phyloP scores from a whole-genome alignment of 2,329 filamentous ascomycete species.

The Paracoccidioides brasiliensis region DNA sequence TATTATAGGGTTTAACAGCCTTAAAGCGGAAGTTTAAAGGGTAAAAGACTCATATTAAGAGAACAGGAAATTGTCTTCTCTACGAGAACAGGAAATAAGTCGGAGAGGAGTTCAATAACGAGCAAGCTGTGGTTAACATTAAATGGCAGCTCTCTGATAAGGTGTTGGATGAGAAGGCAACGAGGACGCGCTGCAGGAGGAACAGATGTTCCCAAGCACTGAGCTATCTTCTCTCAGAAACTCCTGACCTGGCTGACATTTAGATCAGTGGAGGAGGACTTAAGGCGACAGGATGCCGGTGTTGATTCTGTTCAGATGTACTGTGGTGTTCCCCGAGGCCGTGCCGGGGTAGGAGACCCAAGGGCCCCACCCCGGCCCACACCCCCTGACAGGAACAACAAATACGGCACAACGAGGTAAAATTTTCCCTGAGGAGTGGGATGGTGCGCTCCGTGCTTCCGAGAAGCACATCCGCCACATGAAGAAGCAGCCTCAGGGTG shows the following conservation, averaged over 20 bases:
- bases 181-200: conserved; percentile 5
- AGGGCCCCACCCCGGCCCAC: neutral
- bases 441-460: neutral
- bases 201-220: conserved; percentile 12
- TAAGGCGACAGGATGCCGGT: conserved; percentile 11
- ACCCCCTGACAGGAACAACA: neutral
- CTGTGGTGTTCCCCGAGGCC: conserved; percentile 13
- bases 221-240: conserved; percentile 14
- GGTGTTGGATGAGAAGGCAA: conserved; percentile 5
- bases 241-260: conserved; percentile 12
- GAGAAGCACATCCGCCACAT: neutral
- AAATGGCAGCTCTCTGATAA: conserved; percentile 11
- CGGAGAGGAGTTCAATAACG: conserved; percentile 7
- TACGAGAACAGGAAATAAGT: conserved; percentile 8
- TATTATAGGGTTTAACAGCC: no score
- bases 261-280: conserved; percentile 11
- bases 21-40: neutral
- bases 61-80: conserved; percentile 6
- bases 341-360: neutral
- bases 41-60: conserved; percentile 8
- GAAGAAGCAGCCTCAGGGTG: neutral
- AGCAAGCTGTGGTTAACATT: conserved; percentile 13
- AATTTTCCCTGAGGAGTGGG: neutral
- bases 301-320: conserved; percentile 12
- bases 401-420: neutral